These are phyloP conservation scores for Penicillium nordicum DNA, from an alignment of 2,329 filamentous ascomycete genomes.

Conservation along the genomic window DNA sequence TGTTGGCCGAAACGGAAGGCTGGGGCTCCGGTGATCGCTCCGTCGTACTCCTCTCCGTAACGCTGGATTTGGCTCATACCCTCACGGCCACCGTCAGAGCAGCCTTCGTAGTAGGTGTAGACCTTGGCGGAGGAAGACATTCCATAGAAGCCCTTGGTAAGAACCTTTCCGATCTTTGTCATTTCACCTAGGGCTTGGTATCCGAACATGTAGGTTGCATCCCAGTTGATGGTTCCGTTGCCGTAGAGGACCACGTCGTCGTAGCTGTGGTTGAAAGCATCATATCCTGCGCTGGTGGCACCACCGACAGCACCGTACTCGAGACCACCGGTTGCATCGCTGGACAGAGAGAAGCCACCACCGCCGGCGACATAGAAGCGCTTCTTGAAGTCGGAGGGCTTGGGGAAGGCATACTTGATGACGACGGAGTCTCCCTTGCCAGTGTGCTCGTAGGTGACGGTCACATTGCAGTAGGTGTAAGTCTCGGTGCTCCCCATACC, in stretches of 20 bases:
- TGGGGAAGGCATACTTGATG: conserved; percentile 38
- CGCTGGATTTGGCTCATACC: conserved; percentile 54
- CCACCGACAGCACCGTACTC: conserved; percentile 43
- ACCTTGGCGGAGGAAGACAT: conserved; percentile 24
- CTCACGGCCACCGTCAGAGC: conserved; percentile 54
- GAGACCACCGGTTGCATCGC: conserved; percentile 41
- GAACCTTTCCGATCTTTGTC: conserved; percentile 46
- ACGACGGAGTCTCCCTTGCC: conserved; percentile 40
- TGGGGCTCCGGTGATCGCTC: conserved; percentile 47
- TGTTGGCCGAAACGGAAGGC: conserved; percentile 47
- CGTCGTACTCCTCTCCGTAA: conserved; percentile 48
- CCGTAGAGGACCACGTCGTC: conserved; percentile 41
- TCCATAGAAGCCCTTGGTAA: conserved; percentile 44
- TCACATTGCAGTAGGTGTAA: conserved; percentile 42
- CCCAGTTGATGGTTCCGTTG: conserved; percentile 47
- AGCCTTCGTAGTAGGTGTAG: conserved; percentile 53
- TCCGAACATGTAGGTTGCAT: conserved; percentile 33
- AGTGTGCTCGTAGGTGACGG: conserved; percentile 43
- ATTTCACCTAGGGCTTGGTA: conserved; percentile 54
- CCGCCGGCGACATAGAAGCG: conserved; percentile 48
- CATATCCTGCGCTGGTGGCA: conserved; percentile 46
- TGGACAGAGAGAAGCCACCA: conserved; percentile 43
- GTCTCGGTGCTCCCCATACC: conserved; percentile 23
- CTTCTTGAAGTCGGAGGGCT: conserved; percentile 40
- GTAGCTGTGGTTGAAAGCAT: conserved; percentile 39